A percentile compares a stretch with the other conserved stretches of the same genome.
Evolutionary conservation across 768 basidiomycete species (phyloP).

Genomic region (Clathrus columnatus): DNA sequence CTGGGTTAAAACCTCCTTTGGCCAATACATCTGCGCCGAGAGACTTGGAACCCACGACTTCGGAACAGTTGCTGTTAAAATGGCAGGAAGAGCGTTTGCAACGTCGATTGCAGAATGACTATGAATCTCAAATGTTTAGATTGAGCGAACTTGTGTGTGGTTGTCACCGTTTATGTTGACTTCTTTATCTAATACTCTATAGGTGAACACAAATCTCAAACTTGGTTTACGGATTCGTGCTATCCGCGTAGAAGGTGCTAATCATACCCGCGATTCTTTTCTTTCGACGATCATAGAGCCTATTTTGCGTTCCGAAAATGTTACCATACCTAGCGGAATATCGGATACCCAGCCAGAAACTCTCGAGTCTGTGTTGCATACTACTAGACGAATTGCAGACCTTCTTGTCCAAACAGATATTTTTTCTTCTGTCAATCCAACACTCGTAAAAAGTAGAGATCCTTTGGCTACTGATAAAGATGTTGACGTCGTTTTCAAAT

Average conservation of each 20-base stretch:
- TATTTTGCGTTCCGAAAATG: conserved; percentile 27
- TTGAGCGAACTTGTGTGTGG: conserved; percentile 52
- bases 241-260: conserved; percentile 75
- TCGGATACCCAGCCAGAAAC: conserved; percentile 27
- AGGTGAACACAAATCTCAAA: conserved; percentile 64
- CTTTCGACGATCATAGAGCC: conserved; percentile 73
- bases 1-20: conserved; percentile 39
- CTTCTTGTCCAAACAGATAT: conserved; percentile 68
- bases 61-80: conserved; percentile 44
- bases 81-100: conserved; percentile 73
- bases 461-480: conserved; percentile 47
- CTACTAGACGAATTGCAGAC: conserved; percentile 57
- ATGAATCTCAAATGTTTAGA: conserved; percentile 58
- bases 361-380: conserved; percentile 61
- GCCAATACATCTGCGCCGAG: conserved; percentile 45
- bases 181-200: neutral
- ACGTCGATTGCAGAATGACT: conserved; percentile 63
- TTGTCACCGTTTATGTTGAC: neutral
- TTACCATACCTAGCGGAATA: neutral
- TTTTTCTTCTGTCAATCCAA: conserved; percentile 58
- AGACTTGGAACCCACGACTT: conserved; percentile 44
- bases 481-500: conserved; percentile 66
- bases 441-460: conserved; percentile 49
- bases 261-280: conserved; percentile 68
- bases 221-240: conserved; percentile 61